A percentile compares a stretch with the other conserved stretches of the same genome.
Conservation (phyloP, 345 rosid genomes). For the Hibiscus trionum region DNA sequence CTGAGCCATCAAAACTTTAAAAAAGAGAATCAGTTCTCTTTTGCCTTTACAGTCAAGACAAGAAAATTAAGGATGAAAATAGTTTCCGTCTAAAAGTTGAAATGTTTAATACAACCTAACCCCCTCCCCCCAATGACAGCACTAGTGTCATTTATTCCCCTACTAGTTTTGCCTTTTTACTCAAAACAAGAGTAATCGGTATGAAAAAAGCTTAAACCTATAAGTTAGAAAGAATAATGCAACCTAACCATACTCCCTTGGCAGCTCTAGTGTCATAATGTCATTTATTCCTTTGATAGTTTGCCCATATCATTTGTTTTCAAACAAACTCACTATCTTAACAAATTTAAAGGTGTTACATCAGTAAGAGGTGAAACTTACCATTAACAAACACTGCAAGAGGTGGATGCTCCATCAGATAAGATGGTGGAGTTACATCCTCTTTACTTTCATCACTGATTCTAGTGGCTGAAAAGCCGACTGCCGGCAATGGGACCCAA, state of each 20-base stretch:
- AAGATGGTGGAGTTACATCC: slow-evolving; percentile 89
- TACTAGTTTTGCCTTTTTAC: neutral
- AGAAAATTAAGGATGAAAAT: neutral
- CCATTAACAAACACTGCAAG: slow-evolving; percentile 94
- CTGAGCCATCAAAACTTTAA: neutral
- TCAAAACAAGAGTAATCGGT: neutral
- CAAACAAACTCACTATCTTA: neutral
- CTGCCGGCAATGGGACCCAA: slow-evolving; percentile 89
- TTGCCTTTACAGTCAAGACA: neutral
- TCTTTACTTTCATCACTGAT: slow-evolving; percentile 60
- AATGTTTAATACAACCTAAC: neutral
- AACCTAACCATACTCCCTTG: neutral
- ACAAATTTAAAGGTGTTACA: neutral
- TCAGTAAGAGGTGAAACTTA: slow-evolving; percentile 17
- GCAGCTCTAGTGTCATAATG: neutral
- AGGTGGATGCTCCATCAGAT: slow-evolving; percentile 97
- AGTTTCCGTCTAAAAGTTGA: neutral
- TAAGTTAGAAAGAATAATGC: neutral
- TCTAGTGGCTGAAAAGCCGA: slow-evolving; percentile 68
- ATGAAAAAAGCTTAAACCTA: neutral
- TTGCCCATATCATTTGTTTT: neutral
- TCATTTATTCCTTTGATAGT: neutral
- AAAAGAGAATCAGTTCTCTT: neutral
- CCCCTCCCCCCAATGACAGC: neutral
- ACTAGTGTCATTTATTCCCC: neutral